Evolutionary conservation across 805 yeast species (phyloP), one percentile per base, ranked within the genome.

Genomic region (Nakazawaea ishiwadae): DNA sequence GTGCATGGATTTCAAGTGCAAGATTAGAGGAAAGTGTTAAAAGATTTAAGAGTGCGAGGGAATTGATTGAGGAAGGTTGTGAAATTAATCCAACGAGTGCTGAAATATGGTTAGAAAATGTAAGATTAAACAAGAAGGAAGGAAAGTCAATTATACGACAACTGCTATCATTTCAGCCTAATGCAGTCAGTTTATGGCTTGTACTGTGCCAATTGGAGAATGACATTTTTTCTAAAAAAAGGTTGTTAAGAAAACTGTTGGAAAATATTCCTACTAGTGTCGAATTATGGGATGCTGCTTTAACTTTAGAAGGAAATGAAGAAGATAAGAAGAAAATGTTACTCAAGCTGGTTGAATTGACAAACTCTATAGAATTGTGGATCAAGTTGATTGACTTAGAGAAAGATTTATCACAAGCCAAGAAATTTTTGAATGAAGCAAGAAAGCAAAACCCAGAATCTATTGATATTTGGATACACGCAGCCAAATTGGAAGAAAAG

Each of bases 1-100:
- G 75, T 36, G 85, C 84, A 4, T 91, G 96, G 96, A 84, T 91
- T 17, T 87, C 95, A 0, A 76, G 88, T 36, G 95, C 96, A 0
- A 62, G 87, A 35, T 56, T 88, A 8, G 98, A 91, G 54, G 83
- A 77, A 48, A 73, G 71, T 34, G 82, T 81, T 1, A 69, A 70
- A 33, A 79, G 77, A 39, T 65, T 67, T 40, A 62, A 62, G 4
- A 59, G 59, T 11, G 96, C 98, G 0, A 72, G 73, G 40, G 61
- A 60, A 17, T 46, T 84, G 12, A 81, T 89, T 5, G 68, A 67
- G n/a, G 78, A 85, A 54, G 99, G 96, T 2, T 84, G 96, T 52
- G 66, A 63, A 4, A 65, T 65, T 32, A 78, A 90, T 48, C 86
- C 89, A 0, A 65, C 63, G 30, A 75, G 69, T 49, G 95, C 81